Percentiles rank a stretch among this genome's conserved stretches.
Conservation (phyloP, 495 filamentous ascomycete species). For the Darksidea phi region DNA sequence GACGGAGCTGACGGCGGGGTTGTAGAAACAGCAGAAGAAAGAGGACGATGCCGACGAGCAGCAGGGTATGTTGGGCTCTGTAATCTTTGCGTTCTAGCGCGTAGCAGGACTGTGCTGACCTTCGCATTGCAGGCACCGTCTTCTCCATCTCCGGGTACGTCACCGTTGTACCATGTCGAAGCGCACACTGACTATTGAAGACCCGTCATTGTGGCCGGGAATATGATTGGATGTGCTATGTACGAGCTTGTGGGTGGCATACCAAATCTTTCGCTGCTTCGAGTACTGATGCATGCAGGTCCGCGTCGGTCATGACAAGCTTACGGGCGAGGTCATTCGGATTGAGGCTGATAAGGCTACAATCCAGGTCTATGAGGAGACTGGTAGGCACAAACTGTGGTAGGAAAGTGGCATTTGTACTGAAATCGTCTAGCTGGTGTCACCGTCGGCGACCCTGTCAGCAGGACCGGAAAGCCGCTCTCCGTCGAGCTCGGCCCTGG, state of each 20-base stretch:
- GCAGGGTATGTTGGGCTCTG: constrained; percentile 49
- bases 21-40: constrained; percentile 26
- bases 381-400: constrained; percentile 57
- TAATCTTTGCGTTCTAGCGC: background rate
- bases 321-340: constrained; percentile 97
- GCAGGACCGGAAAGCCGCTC: constrained; percentile 86
- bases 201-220: constrained; percentile 93
- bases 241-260: constrained; percentile 81
- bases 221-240: constrained; percentile 99
- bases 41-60: constrained; percentile 51
- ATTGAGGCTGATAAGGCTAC: constrained; percentile 93
- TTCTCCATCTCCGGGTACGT: constrained; percentile 78
- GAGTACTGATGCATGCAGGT: constrained; percentile 52
- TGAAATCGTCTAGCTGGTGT: constrained; percentile 67
- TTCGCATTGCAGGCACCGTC: constrained; percentile 58
- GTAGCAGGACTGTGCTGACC: constrained; percentile 18
- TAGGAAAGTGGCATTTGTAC: background rate
- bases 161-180: constrained; percentile 36
- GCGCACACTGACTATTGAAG: constrained; percentile 49
- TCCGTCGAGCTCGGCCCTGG: constrained; percentile 97
- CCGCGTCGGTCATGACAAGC: constrained; percentile 80
- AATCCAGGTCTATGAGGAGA: constrained; percentile 99
- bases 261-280: background rate
- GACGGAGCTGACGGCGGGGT: constrained; percentile 27
- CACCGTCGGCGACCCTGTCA: constrained; percentile 91